A percentile compares a stretch with the other conserved stretches of the same genome.
Conservation (phyloP, 1,284 basidiomycete species). For the Neotropicomus parvogracilis region DNA sequence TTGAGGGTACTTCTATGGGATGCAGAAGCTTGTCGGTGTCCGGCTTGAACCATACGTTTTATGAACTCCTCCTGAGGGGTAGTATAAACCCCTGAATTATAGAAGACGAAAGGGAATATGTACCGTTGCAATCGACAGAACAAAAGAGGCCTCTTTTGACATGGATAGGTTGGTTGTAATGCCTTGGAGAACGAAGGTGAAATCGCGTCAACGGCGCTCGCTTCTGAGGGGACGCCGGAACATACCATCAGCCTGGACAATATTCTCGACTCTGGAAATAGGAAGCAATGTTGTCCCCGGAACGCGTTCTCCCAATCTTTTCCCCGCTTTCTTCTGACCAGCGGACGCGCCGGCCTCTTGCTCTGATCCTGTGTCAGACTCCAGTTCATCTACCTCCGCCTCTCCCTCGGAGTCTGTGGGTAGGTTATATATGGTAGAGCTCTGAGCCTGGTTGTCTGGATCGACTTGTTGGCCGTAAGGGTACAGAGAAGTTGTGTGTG, state of each 20-base stretch:
- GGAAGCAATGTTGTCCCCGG: slow-evolving; percentile 64
- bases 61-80: slow-evolving; percentile 69
- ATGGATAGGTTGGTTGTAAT: slow-evolving; percentile 55
- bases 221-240: slow-evolving; percentile 4
- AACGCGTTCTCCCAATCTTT: slow-evolving; percentile 45
- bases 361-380: slow-evolving; percentile 50
- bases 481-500: slow-evolving; percentile 33
- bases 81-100: slow-evolving; percentile 20
- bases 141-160: slow-evolving; percentile 70
- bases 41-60: slow-evolving; percentile 59
- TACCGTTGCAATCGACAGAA: slow-evolving; percentile 70
- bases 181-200: slow-evolving; percentile 33
- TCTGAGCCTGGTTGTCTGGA: slow-evolving; percentile 22
- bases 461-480: slow-evolving; percentile 30
- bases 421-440: slow-evolving; percentile 31
- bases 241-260: slow-evolving; percentile 68
- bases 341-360: slow-evolving; percentile 39
- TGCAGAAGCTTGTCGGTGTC: slow-evolving; percentile 51
- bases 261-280: slow-evolving; percentile 58
- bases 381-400: slow-evolving; percentile 61
- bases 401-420: slow-evolving; percentile 41
- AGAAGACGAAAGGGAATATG: slow-evolving; percentile 17
- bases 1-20: slow-evolving; percentile 52
- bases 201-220: slow-evolving; percentile 15
- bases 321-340: slow-evolving; percentile 32